Conservation (phyloP, 768 basidiomycete genomes). For the Hericium coralloides region DNA sequence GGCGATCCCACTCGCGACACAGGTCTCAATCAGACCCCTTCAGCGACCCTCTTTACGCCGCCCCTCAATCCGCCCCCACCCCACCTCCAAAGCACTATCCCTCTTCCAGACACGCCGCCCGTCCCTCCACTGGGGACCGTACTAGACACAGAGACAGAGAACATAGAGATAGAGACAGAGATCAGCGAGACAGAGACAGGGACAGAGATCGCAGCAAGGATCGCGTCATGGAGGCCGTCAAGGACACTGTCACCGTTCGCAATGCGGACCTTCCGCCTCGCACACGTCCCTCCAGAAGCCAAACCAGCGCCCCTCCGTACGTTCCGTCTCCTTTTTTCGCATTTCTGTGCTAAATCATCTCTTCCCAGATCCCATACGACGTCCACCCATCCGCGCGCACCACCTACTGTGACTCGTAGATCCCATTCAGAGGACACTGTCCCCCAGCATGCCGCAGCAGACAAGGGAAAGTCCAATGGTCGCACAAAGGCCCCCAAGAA, state of each 20-base stretch:
- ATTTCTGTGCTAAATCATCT: slow-evolving; percentile 2
- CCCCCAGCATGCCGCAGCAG: slow-evolving; percentile 24
- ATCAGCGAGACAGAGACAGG: slow-evolving; percentile 1
- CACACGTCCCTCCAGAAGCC: slow-evolving; percentile 45
- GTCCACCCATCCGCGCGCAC: slow-evolving; percentile 9
- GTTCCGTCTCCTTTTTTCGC: slow-evolving; percentile 20
- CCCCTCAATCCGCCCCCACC: slow-evolving; percentile 23
- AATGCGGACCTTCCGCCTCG: slow-evolving; percentile 34
- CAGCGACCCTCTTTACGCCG: slow-evolving; percentile 25
- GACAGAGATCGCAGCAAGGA: slow-evolving; percentile 20
- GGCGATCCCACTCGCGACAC: not conserved
- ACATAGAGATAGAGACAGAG: not conserved
- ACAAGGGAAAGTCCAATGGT: slow-evolving; percentile 34
- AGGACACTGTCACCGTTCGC: slow-evolving; percentile 57
- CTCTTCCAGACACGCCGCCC: slow-evolving; percentile 12
- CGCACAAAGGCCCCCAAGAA: slow-evolving; percentile 55
- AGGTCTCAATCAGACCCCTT: slow-evolving; percentile 19
- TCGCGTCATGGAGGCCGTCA: slow-evolving; percentile 54
- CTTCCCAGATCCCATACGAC: slow-evolving; percentile 2
- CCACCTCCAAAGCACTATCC: slow-evolving; percentile 25
- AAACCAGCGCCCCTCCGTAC: slow-evolving; percentile 39
- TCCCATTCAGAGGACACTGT: slow-evolving; percentile 44
- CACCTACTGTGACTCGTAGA: slow-evolving; percentile 27
- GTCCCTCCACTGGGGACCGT: not conserved
- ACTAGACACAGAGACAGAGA: not conserved